Percentiles rank a stretch among this genome's conserved stretches.
Evolutionary conservation across 805 yeast species (phyloP).

Genomic region (Schwanniomyces polymorphus): DNA sequence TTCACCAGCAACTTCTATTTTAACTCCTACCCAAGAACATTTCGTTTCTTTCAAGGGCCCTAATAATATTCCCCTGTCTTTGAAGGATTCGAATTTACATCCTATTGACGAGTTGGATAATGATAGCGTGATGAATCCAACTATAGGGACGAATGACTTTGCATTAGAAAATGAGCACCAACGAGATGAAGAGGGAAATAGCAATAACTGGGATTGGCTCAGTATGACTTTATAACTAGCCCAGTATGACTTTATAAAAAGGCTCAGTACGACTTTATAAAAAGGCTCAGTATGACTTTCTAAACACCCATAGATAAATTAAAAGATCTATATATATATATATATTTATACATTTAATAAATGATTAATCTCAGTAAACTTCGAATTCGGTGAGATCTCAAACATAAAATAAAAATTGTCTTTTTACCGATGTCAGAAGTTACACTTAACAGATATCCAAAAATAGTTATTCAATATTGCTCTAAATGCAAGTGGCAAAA

Average conservation of each 20-base stretch:
- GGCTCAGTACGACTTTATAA: constrained; percentile 32
- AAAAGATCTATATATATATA: not conserved
- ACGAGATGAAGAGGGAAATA: constrained; percentile 4
- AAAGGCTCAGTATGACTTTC: constrained; percentile 32
- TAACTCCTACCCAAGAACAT: not conserved
- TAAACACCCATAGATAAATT: constrained; percentile 4
- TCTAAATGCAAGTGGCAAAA: constrained; percentile 86
- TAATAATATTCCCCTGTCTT: not conserved
- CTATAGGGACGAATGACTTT: not conserved
- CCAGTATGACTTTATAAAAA: constrained; percentile 30
- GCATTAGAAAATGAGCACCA: not conserved
- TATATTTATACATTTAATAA: too few species aligned
- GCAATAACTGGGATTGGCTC: constrained; percentile 26
- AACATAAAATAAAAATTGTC: not conserved
- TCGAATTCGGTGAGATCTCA: not conserved
- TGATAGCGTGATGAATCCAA: constrained; percentile 3
- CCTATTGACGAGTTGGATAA: constrained; percentile 6
- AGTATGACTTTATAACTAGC: constrained; percentile 32
- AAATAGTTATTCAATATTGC: constrained; percentile 71
- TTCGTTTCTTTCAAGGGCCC: not conserved
- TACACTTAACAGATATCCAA: constrained; percentile 43
- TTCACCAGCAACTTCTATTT: not conserved
- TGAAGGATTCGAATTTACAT: constrained; percentile 3
- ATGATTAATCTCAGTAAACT: not conserved
- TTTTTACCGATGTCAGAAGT: constrained; percentile 1